Base-by-base conservation (phyloP, 2,329 filamentous ascomycete species). In the Tolypocladium sp. region DNA sequence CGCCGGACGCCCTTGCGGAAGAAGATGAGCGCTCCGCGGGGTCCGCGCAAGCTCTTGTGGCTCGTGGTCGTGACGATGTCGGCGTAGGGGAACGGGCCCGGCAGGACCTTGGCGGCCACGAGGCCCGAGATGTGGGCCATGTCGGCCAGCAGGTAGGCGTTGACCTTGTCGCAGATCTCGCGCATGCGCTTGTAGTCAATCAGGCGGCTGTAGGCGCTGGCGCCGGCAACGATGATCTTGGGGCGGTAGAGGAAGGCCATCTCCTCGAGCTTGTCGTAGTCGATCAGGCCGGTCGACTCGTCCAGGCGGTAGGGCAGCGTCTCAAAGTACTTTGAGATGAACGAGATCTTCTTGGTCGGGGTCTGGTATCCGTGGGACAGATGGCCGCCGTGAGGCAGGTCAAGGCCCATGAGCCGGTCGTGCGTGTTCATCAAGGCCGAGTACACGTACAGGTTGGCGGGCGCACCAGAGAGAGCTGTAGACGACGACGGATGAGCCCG, bases 291-390 rank as follows among this genome's bases (percentile, higher is more conserved):
- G 7, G 93, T 97, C 63, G 87, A 82, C 71, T 95, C 90, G 77
- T 97, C 86, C 58, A 97, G 83, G 61, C 91, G 88, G 81, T 99
- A 99, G 6, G 94, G 94, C 63, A 99, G 80, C 41, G 94, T 99
- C 79, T 99, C 94, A 73, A 99, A 99, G 79, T 99, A 99, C 73
- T 96, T 97, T 60, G 93, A 97, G 65, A 99, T 87, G 69, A 92
- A 92, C n/a, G 93, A 97, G 73, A 99, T 97, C 83, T 92, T 93
- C 76, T 88, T 91, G 57, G 88, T 88, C 3, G 94, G 91, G 25
- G 91, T 97, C 77, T 99, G 94, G 77, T 99, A 99, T 63, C 94
- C 94, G 76, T 99, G 94, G 54, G 90, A 95, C 68, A 99, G 80
- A 76, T 99, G 94, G 61, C 94, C 94, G 64, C 94, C 94, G 73